Conservation (phyloP, 768 basidiomycete genomes). For the Chalciporus piperatus region DNA sequence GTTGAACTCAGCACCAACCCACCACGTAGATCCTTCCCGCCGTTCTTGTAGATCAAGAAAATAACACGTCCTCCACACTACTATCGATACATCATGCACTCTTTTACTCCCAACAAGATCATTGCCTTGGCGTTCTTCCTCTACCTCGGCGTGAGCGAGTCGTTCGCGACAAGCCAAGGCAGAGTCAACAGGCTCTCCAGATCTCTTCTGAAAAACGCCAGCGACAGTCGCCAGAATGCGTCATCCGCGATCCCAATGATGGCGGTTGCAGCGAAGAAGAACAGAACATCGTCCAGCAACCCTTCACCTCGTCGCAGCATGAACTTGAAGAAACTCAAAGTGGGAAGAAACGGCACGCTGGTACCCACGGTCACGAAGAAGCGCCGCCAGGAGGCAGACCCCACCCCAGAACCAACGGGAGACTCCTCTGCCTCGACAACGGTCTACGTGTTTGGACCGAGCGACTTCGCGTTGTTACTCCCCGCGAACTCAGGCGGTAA, state of each 20-base stretch:
- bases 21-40: not conserved
- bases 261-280: not conserved
- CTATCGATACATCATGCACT: slow-evolving; percentile 4
- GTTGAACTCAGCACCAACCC: not conserved
- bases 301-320: not conserved
- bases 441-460: slow-evolving; percentile 30
- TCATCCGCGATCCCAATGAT: not conserved
- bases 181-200: not conserved
- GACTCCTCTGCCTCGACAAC: slow-evolving; percentile 32
- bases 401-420: slow-evolving; percentile 42
- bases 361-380: slow-evolving; percentile 12
- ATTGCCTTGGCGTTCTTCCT: slow-evolving; percentile 12
- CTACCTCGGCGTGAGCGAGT: slow-evolving; percentile 6
- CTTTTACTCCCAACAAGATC: slow-evolving; percentile 8
- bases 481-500: slow-evolving; percentile 34
- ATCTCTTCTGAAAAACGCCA: not conserved
- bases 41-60: slow-evolving; percentile 17
- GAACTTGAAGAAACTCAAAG: not conserved
- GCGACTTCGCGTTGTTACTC: slow-evolving; percentile 36
- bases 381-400: slow-evolving; percentile 27
- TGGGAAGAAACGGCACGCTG: not conserved
- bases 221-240: not conserved
- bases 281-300: not conserved
- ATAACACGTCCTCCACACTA: not conserved
- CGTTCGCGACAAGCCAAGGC: not conserved